Conservation (phyloP, 2,329 filamentous ascomycete genomes). For the Apiospora kogelbergensis region DNA sequence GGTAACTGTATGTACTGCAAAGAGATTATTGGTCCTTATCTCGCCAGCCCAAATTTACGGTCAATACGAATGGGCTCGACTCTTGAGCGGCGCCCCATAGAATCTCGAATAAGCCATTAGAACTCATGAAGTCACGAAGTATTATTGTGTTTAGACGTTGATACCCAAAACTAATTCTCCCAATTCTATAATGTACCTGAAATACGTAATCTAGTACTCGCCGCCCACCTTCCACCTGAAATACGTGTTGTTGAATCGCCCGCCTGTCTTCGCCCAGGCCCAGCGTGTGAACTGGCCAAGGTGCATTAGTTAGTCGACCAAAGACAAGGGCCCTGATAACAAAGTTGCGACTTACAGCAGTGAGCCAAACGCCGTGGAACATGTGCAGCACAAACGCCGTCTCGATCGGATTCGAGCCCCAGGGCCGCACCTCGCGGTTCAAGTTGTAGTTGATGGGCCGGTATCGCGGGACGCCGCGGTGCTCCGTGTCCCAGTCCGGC, state of each 20-base stretch:
- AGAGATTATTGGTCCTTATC: not conserved
- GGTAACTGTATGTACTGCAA: not conserved
- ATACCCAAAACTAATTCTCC: not conserved
- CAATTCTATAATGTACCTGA: not conserved
- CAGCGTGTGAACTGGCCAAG: conserved; percentile 21
- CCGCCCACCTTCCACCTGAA: conserved; percentile 26
- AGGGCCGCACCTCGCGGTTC: conserved; percentile 23
- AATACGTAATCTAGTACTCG: conserved; percentile 18
- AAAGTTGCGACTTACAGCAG: conserved; percentile 23
- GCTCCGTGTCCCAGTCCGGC: conserved; percentile 21
- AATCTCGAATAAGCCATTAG: not conserved
- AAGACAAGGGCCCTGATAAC: too few species aligned
- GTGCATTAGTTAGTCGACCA: too few species aligned
- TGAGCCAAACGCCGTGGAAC: conserved; percentile 28
- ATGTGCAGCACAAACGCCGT: conserved; percentile 26
- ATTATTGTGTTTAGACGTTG: not conserved
- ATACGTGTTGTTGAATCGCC: conserved; percentile 20
- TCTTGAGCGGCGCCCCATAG: too few species aligned
- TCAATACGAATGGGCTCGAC: too few species aligned
- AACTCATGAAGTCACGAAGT: not conserved
- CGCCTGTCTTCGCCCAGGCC: conserved; percentile 25
- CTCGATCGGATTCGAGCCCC: conserved; percentile 24
- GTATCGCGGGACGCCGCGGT: conserved; percentile 28
- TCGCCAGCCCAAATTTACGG: not conserved
- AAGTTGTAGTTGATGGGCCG: conserved; percentile 27